Percentiles rank a stretch among this genome's conserved stretches.
These are phyloP conservation scores for Raphanus hybrid DNA, from an alignment of 441 rosid genomes.

Conservation along the genomic window DNA sequence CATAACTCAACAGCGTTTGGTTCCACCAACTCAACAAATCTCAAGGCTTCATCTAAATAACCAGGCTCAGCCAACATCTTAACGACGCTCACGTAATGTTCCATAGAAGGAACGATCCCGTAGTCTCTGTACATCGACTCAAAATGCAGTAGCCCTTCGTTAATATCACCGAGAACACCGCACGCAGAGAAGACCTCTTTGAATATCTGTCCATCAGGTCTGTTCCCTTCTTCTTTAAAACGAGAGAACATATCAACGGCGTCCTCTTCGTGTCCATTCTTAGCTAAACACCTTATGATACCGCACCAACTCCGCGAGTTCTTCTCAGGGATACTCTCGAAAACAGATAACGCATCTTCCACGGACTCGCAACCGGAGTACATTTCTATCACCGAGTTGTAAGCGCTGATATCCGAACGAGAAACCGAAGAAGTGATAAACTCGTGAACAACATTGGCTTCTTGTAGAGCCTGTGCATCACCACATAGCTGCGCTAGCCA, in stretches of 20 bases:
- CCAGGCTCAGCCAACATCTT: too few species aligned
- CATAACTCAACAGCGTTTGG: too few species aligned
- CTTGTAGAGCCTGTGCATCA: conserved; percentile 59
- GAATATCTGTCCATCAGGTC: conserved; percentile 66
- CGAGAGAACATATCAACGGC: conserved; percentile 66
- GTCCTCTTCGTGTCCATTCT: conserved; percentile 71
- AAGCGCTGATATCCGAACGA: conserved; percentile 46
- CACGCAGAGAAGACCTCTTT: conserved; percentile 67
- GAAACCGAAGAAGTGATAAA: conserved; percentile 44
- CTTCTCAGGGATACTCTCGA: conserved; percentile 54
- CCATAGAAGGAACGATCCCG: too few species aligned
- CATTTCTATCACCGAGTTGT: conserved; percentile 66
- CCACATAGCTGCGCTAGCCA: conserved; percentile 65
- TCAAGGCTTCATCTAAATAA: too few species aligned
- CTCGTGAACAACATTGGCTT: conserved; percentile 64
- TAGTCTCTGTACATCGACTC: conserved; percentile 69
- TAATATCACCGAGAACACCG: conserved; percentile 59
- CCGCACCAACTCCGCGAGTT: conserved; percentile 65
- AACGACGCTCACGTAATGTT: too few species aligned
- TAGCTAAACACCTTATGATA: conserved; percentile 71
- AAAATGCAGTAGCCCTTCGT: conserved; percentile 78
- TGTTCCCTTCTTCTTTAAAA: conserved; percentile 66
- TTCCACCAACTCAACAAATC: too few species aligned
- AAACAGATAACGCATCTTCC: conserved; percentile 55
- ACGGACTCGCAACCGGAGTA: conserved; percentile 62